These are phyloP conservation scores for Ustilago loliicola DNA, from an alignment of 1,284 basidiomycete genomes.

Conservation along the genomic window DNA sequence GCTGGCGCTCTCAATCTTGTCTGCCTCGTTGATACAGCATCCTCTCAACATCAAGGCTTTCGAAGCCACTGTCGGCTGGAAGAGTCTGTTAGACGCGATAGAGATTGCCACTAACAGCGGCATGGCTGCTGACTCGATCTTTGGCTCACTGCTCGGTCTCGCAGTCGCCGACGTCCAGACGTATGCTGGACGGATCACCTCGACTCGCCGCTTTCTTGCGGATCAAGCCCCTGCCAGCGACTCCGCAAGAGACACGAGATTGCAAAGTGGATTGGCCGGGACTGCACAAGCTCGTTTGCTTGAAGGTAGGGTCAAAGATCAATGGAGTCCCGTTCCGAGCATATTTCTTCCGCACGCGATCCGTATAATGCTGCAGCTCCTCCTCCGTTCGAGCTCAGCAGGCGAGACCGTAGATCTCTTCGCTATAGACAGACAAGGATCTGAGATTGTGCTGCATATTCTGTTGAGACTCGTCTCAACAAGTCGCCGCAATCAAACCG, in stretches of 20 bases:
- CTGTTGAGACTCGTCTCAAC: conserved; percentile 20
- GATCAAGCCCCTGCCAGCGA: not conserved
- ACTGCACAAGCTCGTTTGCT: not conserved
- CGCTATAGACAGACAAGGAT: conserved; percentile 10
- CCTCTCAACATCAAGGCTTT: conserved; percentile 54
- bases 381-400: not conserved
- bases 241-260: not conserved
- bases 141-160: conserved; percentile 55
- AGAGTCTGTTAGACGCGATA: conserved; percentile 35
- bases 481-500: conserved; percentile 30
- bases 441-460: conserved; percentile 22
- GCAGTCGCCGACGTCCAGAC: conserved; percentile 57
- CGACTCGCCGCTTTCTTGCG: conserved; percentile 26
- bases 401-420: not conserved
- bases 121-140: conserved; percentile 31
- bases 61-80: conserved; percentile 58
- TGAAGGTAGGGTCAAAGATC: conserved; percentile 16
- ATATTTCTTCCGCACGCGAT: conserved; percentile 27
- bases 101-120: conserved; percentile 28
- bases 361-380: conserved; percentile 25
- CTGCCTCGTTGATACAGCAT: conserved; percentile 55
- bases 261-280: not conserved
- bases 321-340: conserved; percentile 27
- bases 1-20: conserved; percentile 55
- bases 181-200: conserved; percentile 29